Conservation (phyloP, 2,329 filamentous ascomycete genomes). For the Sphaerulina vaccinii region DNA sequence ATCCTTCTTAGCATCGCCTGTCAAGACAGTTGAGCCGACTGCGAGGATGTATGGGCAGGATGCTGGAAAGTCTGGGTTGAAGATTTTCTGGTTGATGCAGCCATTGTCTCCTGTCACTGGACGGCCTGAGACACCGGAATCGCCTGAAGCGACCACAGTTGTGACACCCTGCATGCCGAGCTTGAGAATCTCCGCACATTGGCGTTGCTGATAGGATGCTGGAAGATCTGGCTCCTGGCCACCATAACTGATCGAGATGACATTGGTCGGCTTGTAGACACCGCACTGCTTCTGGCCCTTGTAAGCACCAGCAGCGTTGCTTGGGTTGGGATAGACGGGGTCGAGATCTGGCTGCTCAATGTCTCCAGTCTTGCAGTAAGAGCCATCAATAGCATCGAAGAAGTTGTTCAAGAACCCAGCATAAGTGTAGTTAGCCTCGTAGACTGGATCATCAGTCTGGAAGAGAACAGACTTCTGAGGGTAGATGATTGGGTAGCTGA, state of each 20-base stretch:
- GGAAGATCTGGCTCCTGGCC: slow-evolving; percentile 56
- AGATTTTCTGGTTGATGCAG: slow-evolving; percentile 36
- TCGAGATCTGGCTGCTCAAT: slow-evolving; percentile 53
- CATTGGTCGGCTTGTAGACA: slow-evolving; percentile 55
- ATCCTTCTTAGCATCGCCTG: slow-evolving; percentile 33
- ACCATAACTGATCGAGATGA: slow-evolving; percentile 61
- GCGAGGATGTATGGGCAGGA: slow-evolving; percentile 41
- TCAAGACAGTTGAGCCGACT: slow-evolving; percentile 45
- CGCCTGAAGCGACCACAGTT: slow-evolving; percentile 50
- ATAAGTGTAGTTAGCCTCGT: slow-evolving; percentile 39
- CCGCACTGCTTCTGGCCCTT: slow-evolving; percentile 46
- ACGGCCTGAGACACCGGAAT: slow-evolving; percentile 42
- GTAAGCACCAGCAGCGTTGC: slow-evolving; percentile 39
- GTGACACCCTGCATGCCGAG: slow-evolving; percentile 52
- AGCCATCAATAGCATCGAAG: slow-evolving; percentile 50
- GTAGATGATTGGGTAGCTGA: slow-evolving; percentile 52
- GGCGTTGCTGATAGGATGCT: slow-evolving; percentile 52
- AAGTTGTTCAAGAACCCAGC: slow-evolving; percentile 47
- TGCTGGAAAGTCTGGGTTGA: slow-evolving; percentile 44
- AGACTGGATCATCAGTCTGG: slow-evolving; percentile 45
- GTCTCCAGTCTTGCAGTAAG: slow-evolving; percentile 48
- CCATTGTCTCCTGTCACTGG: slow-evolving; percentile 39
- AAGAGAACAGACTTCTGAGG: slow-evolving; percentile 52
- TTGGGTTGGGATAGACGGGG: slow-evolving; percentile 46
- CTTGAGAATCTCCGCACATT: slow-evolving; percentile 49